Evolutionary conservation across 805 yeast genomes (phyloP).

Genomic region (Ogataea trehaloabstinens): DNA sequence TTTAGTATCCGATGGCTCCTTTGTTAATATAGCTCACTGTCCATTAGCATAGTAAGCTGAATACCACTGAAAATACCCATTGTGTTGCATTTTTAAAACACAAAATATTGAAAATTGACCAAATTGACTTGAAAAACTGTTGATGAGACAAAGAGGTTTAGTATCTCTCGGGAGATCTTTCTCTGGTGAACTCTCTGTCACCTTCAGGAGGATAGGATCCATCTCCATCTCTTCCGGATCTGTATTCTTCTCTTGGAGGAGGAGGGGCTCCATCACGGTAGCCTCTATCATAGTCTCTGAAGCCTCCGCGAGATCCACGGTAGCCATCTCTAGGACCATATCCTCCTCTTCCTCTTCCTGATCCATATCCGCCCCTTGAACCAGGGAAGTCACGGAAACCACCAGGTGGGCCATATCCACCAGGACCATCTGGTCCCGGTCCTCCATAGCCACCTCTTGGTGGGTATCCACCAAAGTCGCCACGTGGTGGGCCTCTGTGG

Average conservation of each 20-base stretch:
- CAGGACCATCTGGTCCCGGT: conserved; percentile 22
- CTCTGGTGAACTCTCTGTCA: conserved; percentile 57
- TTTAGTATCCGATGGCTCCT: neutral
- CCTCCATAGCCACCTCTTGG: conserved; percentile 27
- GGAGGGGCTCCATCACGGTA: conserved; percentile 28
- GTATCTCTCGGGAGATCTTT: conserved; percentile 77
- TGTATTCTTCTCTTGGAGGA: conserved; percentile 30
- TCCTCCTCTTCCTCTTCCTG: conserved; percentile 34
- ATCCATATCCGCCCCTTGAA: conserved; percentile 28
- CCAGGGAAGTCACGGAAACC: conserved; percentile 26
- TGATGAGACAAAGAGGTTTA: too few relatives aligned
- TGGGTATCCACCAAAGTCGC: conserved; percentile 24
- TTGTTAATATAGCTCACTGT: too few relatives aligned
- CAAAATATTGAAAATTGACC: too few relatives aligned
- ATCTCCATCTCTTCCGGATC: conserved; percentile 37
- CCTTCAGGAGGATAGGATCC: conserved; percentile 31
- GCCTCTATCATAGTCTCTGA: conserved; percentile 28
- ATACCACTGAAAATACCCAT: too few relatives aligned
- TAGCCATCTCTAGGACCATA: conserved; percentile 36
- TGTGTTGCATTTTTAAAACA: too few relatives aligned
- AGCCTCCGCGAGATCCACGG: conserved; percentile 24
- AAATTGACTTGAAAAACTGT: too few relatives aligned
- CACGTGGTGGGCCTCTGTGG: conserved; percentile 27
- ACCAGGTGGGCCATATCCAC: conserved; percentile 34
- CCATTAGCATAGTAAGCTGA: too few relatives aligned